Percentiles rank a stretch among this genome's conserved stretches.
Evolutionary conservation across 1,284 basidiomycete genomes (phyloP).

Genomic region (Thelephora terrestris): DNA sequence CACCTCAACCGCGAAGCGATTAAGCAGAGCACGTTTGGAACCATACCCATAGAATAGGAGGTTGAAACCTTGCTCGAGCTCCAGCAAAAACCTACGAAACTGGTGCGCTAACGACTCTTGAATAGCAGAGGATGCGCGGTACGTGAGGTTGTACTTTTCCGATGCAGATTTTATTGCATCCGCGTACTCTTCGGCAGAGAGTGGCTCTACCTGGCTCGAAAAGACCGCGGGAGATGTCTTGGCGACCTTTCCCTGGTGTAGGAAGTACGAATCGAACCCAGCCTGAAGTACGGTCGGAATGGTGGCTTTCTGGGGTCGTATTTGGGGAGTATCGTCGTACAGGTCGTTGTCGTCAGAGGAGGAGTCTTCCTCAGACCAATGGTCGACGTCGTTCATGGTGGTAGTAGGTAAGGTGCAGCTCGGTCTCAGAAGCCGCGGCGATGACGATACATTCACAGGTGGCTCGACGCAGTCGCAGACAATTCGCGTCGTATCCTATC

Average conservation of each 20-base stretch:
- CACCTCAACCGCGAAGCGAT: constrained; percentile 52
- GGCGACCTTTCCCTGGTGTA: constrained; percentile 47
- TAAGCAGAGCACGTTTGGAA: constrained; percentile 69
- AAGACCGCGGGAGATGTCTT: constrained; percentile 72
- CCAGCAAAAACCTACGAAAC: constrained; percentile 58
- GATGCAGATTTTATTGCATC: constrained; percentile 42
- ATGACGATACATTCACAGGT: background rate
- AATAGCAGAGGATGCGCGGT: constrained; percentile 21
- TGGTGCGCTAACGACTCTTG: constrained; percentile 20
- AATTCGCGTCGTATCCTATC: constrained; percentile 33
- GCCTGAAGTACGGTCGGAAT: constrained; percentile 24
- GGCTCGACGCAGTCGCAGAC: background rate
- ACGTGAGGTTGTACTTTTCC: constrained; percentile 26
- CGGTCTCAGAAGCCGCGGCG: background rate
- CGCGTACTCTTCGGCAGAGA: constrained; percentile 51
- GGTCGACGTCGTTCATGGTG: constrained; percentile 1
- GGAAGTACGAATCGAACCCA: constrained; percentile 79
- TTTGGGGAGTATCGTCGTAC: background rate
- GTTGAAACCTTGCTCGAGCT: constrained; percentile 78
- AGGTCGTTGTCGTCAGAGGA: background rate
- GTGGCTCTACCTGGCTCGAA: constrained; percentile 58
- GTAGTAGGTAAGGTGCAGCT: background rate
- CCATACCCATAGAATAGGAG: constrained; percentile 82
- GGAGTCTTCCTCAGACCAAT: background rate
- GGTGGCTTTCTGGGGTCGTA: background rate